Evolutionary conservation across 768 basidiomycete species (phyloP).

Genomic region (Xerocomus potaroensis): DNA sequence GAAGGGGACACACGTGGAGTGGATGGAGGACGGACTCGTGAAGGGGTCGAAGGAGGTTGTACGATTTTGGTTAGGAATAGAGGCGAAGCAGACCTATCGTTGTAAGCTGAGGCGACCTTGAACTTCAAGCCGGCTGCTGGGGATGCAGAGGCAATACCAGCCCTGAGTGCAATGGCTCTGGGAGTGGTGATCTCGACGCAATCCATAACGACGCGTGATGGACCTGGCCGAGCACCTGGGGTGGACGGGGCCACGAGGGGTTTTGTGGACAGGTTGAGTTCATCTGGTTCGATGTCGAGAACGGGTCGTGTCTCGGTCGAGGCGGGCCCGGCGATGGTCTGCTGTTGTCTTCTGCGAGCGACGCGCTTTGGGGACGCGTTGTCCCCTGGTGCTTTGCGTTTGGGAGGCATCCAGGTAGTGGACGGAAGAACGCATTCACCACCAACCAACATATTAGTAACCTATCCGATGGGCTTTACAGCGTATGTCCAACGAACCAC

Average conservation of each 20-base stretch:
- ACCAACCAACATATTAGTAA: neutral
- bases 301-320: constrained; percentile 5
- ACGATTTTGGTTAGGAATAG: neutral
- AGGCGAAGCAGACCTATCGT: constrained; percentile 3
- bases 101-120: constrained; percentile 19
- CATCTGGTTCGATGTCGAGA: constrained; percentile 23
- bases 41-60: constrained; percentile 14
- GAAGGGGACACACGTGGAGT: constrained; percentile 18
- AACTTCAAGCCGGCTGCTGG: constrained; percentile 3
- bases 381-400: constrained; percentile 39
- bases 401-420: constrained; percentile 31
- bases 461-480: constrained; percentile 65
- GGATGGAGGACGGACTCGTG: constrained; percentile 8
- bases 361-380: constrained; percentile 31
- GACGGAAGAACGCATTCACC: constrained; percentile 12
- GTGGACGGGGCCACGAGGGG: constrained; percentile 16
- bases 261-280: constrained; percentile 25
- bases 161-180: constrained; percentile 7
- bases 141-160: constrained; percentile 7
- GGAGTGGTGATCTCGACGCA: constrained; percentile 31
- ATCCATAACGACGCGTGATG: constrained; percentile 26
- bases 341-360: constrained; percentile 22
- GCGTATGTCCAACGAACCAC: constrained; percentile 36
- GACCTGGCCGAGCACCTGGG: constrained; percentile 16
- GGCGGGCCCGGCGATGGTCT: no score